These are phyloP conservation scores for Macrocybe gigantea DNA, from an alignment of 768 basidiomycete genomes.

Conservation along the genomic window DNA sequence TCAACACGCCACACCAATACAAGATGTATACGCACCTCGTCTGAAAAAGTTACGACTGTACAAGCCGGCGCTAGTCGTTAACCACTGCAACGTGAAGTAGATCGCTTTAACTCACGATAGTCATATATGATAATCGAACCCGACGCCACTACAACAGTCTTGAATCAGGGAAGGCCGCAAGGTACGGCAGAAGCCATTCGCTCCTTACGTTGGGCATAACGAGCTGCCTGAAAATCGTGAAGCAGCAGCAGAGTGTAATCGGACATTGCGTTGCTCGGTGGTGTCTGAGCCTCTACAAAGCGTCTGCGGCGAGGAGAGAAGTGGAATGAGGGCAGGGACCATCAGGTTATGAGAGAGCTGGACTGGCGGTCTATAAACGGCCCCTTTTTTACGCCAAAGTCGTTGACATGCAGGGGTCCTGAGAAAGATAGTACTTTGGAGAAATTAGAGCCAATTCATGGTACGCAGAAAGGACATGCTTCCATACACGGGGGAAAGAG, in stretches of 20 bases:
- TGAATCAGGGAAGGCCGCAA: background rate
- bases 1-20: background rate
- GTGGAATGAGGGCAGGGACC: too few species aligned
- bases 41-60: conserved; percentile 44
- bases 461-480: too few species aligned
- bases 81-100: background rate
- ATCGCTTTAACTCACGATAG: conserved; percentile 33
- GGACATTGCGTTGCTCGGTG: background rate
- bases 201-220: conserved; percentile 37
- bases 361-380: too few species aligned
- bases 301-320: too few species aligned
- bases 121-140: conserved; percentile 48
- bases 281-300: too few species aligned
- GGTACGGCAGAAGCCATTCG: background rate
- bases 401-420: too few species aligned
- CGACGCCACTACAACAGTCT: conserved; percentile 35
- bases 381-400: too few species aligned
- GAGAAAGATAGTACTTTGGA: too few species aligned
- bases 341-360: too few species aligned
- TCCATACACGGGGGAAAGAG: too few species aligned
- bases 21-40: conserved; percentile 33
- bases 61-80: background rate
- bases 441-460: too few species aligned
- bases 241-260: conserved; percentile 18
- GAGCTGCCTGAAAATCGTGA: conserved; percentile 31